Percentiles rank a stretch among this genome's conserved stretches.
These are phyloP conservation scores for Boletus subcaerulescens DNA, from an alignment of 768 basidiomycete genomes.

Conservation along the genomic window DNA sequence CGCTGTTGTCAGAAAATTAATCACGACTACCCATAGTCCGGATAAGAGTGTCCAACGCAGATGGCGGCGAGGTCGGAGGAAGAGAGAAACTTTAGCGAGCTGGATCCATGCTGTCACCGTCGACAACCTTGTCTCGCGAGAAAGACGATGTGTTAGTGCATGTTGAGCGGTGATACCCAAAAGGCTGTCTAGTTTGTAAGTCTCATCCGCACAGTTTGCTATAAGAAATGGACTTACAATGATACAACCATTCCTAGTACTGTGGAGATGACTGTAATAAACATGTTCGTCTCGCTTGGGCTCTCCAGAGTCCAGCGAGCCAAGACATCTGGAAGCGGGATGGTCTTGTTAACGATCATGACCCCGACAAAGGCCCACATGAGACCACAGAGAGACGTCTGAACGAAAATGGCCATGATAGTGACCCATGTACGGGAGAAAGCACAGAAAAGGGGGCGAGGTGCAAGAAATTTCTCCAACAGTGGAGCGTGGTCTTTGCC, in stretches of 20 bases:
- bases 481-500: neutral
- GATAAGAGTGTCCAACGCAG: neutral
- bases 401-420: neutral
- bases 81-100: neutral
- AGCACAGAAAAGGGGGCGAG: neutral
- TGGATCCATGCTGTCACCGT: neutral
- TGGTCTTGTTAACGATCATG: neutral
- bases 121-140: neutral
- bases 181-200: neutral
- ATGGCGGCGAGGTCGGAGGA: neutral
- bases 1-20: neutral
- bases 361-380: neutral
- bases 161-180: neutral
- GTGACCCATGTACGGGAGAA: neutral
- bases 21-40: neutral
- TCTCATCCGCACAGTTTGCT: neutral
- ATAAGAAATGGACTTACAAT: neutral
- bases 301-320: neutral
- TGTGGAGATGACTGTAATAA: neutral
- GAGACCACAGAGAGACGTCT: neutral
- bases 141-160: neutral
- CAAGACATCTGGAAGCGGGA: neutral
- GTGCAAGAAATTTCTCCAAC: neutral
- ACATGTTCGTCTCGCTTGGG: neutral
- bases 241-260: neutral